Conservation (phyloP, 495 filamentous ascomycete species). For the Letharia columbiana region DNA sequence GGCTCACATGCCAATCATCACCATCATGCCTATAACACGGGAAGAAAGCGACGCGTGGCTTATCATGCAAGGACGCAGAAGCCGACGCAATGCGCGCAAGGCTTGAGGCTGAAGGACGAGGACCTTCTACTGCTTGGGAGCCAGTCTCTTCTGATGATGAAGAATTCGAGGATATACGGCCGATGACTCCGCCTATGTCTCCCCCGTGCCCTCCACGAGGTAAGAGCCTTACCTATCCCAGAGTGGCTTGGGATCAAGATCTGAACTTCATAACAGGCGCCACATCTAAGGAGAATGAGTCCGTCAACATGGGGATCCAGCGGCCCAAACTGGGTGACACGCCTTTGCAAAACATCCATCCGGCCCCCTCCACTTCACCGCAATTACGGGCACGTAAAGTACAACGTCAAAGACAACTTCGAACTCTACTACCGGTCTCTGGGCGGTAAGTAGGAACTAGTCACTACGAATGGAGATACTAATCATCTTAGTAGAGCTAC, state of each 20-base stretch:
- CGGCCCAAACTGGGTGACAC: constrained; percentile 4
- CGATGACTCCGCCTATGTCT: constrained; percentile 4
- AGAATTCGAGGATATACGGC: constrained; percentile 3
- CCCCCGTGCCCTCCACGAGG: neutral
- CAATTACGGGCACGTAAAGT: constrained; percentile 1
- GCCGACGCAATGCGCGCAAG: constrained; percentile 4
- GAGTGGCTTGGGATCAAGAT: neutral
- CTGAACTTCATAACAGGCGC: constrained; percentile 1
- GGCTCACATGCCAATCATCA: constrained; percentile 1
- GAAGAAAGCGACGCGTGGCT: constrained; percentile 5
- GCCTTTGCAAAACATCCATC: constrained; percentile 3
- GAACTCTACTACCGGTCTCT: constrained; percentile 1
- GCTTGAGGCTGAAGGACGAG: constrained; percentile 7
- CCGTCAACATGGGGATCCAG: constrained; percentile 5
- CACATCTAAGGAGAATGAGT: constrained; percentile 5
- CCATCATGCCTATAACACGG: constrained; percentile 1
- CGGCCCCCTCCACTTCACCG: constrained; percentile 2
- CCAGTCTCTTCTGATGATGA: constrained; percentile 7
- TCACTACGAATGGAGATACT: constrained; percentile 1
- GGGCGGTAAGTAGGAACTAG: neutral
- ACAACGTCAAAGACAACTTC: constrained; percentile 5
- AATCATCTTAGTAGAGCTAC: constrained; percentile 6
- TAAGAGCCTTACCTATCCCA: constrained; percentile 4
- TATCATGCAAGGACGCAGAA: constrained; percentile 5
- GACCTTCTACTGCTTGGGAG: constrained; percentile 6